phyloP scores from a whole-genome alignment of 2,329 filamentous ascomycete genomes.

The Keithomyces neogunnii region DNA sequence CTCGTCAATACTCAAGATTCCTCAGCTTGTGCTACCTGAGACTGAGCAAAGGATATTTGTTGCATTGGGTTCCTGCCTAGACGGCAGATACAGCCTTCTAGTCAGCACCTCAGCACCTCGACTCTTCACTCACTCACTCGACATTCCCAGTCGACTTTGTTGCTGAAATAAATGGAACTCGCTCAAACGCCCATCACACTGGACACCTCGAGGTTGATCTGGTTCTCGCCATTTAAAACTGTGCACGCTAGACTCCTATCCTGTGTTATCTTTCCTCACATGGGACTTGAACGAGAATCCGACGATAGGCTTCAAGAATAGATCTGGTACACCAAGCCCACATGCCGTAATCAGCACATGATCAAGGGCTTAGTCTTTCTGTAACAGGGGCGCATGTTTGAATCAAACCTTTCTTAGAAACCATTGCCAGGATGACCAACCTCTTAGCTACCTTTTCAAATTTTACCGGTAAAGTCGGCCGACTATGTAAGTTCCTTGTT shows the following conservation, averaged over 20 bases:
- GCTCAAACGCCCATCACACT: slow-evolving; percentile 20
- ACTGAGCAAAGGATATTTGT: background rate
- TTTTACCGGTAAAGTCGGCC: slow-evolving; percentile 17
- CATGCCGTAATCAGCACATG: background rate
- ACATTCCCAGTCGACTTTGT: slow-evolving; percentile 2
- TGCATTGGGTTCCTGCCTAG: background rate
- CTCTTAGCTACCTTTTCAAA: slow-evolving; percentile 17
- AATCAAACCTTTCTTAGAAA: slow-evolving; percentile 10
- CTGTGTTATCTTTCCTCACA: slow-evolving; percentile 6
- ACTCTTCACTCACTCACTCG: background rate
- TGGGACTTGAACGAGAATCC: background rate
- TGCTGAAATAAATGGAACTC: slow-evolving; percentile 18
- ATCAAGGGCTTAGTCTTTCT: background rate
- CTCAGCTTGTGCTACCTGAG: background rate
- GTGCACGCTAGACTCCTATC: background rate
- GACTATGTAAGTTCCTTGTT: slow-evolving; percentile 13
- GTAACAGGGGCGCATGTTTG: slow-evolving; percentile 15
- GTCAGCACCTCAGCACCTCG: background rate
- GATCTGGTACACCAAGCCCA: background rate
- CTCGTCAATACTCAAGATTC: slow-evolving; percentile 4
- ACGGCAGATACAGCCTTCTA: background rate
- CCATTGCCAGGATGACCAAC: slow-evolving; percentile 18
- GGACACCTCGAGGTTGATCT: slow-evolving; percentile 22
- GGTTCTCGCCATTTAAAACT: slow-evolving; percentile 15
- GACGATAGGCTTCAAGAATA: slow-evolving; percentile 2